Percentiles rank a stretch among this genome's conserved stretches.
Conservation (phyloP, 1,284 basidiomycete genomes). For the Cutaneotrichosporon cutaneum region DNA sequence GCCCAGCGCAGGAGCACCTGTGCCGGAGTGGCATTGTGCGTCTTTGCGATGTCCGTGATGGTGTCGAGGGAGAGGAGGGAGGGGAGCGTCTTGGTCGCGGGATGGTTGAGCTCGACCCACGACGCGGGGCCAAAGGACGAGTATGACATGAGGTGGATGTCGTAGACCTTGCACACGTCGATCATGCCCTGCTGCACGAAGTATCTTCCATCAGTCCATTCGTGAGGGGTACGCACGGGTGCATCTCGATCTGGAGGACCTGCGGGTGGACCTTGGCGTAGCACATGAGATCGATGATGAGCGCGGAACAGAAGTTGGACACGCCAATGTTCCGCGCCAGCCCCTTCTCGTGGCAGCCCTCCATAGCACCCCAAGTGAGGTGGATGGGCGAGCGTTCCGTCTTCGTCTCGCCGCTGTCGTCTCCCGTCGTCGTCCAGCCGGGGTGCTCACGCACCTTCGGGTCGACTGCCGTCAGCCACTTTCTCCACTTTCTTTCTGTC, state of each 20-base stretch:
- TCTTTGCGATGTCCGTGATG: conserved; percentile 57
- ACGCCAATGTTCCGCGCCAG: conserved; percentile 77
- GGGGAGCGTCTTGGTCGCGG: conserved; percentile 20
- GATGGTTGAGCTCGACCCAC: conserved; percentile 57
- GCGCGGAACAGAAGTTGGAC: conserved; percentile 65
- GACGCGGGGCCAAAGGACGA: conserved; percentile 69
- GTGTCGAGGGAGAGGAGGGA: conserved; percentile 54
- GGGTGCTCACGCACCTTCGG: conserved; percentile 12
- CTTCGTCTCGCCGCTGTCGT: conserved; percentile 6
- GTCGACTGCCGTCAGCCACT: conserved; percentile 7
- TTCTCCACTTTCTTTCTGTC: too few relatives aligned
- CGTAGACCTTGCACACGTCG: conserved; percentile 60
- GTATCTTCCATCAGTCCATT: conserved; percentile 38
- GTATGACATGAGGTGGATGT: conserved; percentile 72
- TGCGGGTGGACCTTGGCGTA: conserved; percentile 70
- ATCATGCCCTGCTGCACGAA: conserved; percentile 67
- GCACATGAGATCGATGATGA: conserved; percentile 52
- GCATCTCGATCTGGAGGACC: conserved; percentile 72
- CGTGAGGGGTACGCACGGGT: conserved; percentile 55
- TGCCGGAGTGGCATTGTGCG: conserved; percentile 32
- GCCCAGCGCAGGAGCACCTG: conserved; percentile 51
- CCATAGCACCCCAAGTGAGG: conserved; percentile 70
- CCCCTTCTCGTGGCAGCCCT: conserved; percentile 65
- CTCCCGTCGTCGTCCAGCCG: conserved; percentile 10
- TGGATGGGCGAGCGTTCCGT: conserved; percentile 29